These are phyloP conservation scores for Endocarpon pusillum DNA, from an alignment of 495 filamentous ascomycete genomes.

Conservation along the genomic window DNA sequence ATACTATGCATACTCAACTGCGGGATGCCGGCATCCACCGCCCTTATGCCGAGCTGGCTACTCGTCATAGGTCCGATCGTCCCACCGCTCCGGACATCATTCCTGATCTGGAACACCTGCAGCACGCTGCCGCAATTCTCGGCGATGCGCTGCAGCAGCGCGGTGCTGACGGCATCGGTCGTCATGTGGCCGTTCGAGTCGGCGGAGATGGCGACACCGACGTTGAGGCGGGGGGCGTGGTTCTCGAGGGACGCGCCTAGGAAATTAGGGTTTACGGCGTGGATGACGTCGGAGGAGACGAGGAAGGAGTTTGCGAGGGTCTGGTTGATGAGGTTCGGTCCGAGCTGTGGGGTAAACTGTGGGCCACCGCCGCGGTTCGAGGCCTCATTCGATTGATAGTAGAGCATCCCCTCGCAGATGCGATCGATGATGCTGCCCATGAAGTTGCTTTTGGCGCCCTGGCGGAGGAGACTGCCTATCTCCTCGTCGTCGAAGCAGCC, in stretches of 20 bases:
- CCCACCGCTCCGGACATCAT: conserved; percentile 72
- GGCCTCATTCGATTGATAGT: too few relatives aligned
- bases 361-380: conserved; percentile 23
- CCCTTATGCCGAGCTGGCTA: conserved; percentile 60
- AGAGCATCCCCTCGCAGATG: conserved; percentile 58
- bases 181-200: conserved; percentile 90
- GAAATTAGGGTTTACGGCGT: conserved; percentile 94
- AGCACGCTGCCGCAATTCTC: conserved; percentile 48
- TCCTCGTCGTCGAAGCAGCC: conserved; percentile 94
- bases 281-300: conserved; percentile 81
- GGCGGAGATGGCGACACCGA: conserved; percentile 67
- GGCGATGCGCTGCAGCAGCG: conserved; percentile 57
- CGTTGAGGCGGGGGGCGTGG: conserved; percentile 78
- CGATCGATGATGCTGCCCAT: conserved; percentile 64
- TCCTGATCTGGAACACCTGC: conserved; percentile 90
- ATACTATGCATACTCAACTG: conserved; percentile 94
- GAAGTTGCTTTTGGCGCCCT: conserved; percentile 82
- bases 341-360: too few relatives aligned
- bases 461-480: conserved; percentile 75
- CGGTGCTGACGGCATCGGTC: conserved; percentile 65
- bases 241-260: conserved; percentile 59
- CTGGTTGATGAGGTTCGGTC: conserved; percentile 54
- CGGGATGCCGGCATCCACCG: conserved; percentile 79
- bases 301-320: conserved; percentile 90
- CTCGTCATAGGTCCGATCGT: conserved; percentile 92